Evolutionary conservation across 2,329 filamentous ascomycete species (phyloP), one percentile per base, ranked within the genome.

Genomic region (Diplocarpon rosae): DNA sequence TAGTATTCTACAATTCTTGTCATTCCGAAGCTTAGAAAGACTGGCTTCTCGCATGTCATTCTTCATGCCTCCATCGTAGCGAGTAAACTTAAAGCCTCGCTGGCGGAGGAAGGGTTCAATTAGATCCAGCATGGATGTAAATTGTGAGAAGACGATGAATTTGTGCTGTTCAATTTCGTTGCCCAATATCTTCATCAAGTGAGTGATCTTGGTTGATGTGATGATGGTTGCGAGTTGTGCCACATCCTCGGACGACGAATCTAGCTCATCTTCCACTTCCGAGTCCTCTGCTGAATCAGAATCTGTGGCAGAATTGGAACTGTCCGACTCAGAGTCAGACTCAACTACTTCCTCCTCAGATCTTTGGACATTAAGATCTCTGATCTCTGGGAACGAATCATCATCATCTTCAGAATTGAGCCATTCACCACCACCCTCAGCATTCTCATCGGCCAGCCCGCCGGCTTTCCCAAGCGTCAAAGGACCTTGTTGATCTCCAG

Each of bases 141-240:
- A 98, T 58, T 96, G 87, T 1, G 88, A 95, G 66, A 98, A 98
- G 52, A 98, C 88, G 58, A 98, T 98, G 61, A 95, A 94, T 62
- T 98, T 98, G 72, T 95, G 86, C 48, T 87, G 72, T 1, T 73
- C 69, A 0, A 80, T 80, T 63, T 98, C 92, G 36, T 77, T 77
- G 52, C 80, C 75, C 8, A 98, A 75, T 41, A 98, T 85, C 49
- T 78, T 72, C 59, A 94, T 75, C 15, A 96, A 73, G 56, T 92
- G 80, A 36, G 83, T 80, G 58, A 98, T 93, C 68, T 98, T 98
- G 56, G 92, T 90, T 0, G 92, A 98, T 1, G 79, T 74, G 20
- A 76, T 68, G 29, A 83, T 70, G 24, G 69, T 67, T 17, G 71
- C 68, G 24, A 69, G 67, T 42, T 69, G 65, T 36, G 65, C 55